phyloP scores from a whole-genome alignment of 177 flowering plant species.

The Viscum album region DNA sequence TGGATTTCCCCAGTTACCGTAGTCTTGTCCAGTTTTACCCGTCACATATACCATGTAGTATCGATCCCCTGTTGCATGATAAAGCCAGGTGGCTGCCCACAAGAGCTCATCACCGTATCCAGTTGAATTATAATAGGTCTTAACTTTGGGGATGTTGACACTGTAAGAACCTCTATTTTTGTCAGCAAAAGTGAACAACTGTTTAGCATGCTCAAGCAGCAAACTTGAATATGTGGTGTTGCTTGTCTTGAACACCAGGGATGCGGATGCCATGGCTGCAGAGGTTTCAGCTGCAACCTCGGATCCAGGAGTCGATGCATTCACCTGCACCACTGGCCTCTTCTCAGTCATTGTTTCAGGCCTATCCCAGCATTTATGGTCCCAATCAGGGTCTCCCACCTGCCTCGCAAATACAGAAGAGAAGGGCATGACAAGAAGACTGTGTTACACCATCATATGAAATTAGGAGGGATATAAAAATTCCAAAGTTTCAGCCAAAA shows the following conservation, averaged over 20 bases:
- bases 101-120: constrained; percentile 83
- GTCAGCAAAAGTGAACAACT: constrained; percentile 74
- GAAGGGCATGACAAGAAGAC: no score
- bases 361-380: constrained; percentile 87
- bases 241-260: constrained; percentile 58
- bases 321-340: constrained; percentile 69
- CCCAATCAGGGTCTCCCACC: constrained; percentile 71
- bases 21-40: constrained; percentile 41
- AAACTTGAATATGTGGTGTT: constrained; percentile 51
- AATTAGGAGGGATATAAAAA: no score
- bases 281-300: constrained; percentile 97
- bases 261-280: constrained; percentile 91
- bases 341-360: constrained; percentile 67
- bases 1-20: constrained; percentile 60
- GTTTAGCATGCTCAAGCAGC: constrained; percentile 65
- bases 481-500: no score
- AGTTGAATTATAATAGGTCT: constrained; percentile 63
- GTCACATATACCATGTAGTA: constrained; percentile 55
- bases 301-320: constrained; percentile 62
- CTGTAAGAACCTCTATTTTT: constrained; percentile 51
- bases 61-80: constrained; percentile 64
- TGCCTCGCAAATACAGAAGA: constrained; percentile 16
- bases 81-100: constrained; percentile 97
- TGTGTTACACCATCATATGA: no score
- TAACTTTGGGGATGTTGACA: constrained; percentile 57